A percentile compares a stretch with the other conserved stretches of the same genome.
Conservation (phyloP, 345 rosid genomes). For the Gossypium stocksii region DNA sequence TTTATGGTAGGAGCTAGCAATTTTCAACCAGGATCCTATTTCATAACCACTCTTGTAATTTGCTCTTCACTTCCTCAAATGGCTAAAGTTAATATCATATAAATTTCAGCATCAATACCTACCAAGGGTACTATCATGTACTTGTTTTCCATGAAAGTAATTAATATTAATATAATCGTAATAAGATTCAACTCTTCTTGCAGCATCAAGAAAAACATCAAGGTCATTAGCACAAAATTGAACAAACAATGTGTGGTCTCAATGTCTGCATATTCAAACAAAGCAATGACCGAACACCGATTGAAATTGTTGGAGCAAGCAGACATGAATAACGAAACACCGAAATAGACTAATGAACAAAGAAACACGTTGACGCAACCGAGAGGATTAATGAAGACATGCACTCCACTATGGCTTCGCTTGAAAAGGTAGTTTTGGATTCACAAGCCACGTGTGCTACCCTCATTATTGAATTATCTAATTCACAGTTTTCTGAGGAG, state of each 20-base stretch:
- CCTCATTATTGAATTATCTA: conserved; percentile 33
- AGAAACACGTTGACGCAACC: too few species aligned
- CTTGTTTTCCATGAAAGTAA: conserved; percentile 2
- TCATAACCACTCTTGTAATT: not conserved
- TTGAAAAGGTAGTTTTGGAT: conserved; percentile 64
- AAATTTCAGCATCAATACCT: not conserved
- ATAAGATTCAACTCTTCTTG: conserved; percentile 60
- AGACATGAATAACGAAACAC: too few species aligned
- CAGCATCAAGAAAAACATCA: conserved; percentile 41
- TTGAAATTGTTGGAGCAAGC: too few species aligned
- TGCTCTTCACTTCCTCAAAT: not conserved
- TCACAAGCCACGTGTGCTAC: conserved; percentile 59
- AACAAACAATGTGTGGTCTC: conserved; percentile 67
- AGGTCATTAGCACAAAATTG: conserved; percentile 97
- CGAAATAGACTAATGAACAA: too few species aligned
- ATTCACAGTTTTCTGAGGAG: conserved; percentile 35
- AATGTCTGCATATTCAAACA: too few species aligned
- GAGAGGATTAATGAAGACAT: conserved; percentile 19
- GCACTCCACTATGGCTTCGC: conserved; percentile 45
- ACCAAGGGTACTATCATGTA: not conserved
- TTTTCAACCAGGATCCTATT: not conserved
- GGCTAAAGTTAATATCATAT: not conserved
- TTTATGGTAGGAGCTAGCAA: not conserved
- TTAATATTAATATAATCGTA: conserved; percentile 90
- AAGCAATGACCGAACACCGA: too few species aligned